Evolutionary conservation across 192 early-diverging fungal species (phyloP).

Genomic region (Backusella liffmaniae): DNA sequence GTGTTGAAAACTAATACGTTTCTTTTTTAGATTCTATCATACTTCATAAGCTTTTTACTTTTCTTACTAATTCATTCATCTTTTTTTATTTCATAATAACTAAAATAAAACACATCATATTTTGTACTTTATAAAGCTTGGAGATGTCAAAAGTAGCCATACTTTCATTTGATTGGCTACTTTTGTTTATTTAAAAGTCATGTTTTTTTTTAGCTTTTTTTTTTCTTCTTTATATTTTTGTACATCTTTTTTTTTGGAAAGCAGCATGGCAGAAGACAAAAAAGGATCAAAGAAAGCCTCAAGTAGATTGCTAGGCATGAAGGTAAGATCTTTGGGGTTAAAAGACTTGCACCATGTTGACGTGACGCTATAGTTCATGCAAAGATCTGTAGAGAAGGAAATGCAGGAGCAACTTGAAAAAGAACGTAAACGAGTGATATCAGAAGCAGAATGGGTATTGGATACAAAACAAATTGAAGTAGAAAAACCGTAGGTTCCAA

Average conservation of each 20-base stretch:
- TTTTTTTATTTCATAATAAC: too few species aligned
- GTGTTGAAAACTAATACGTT: background rate
- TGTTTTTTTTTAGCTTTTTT: background rate
- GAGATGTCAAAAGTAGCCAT: background rate
- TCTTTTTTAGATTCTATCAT: background rate
- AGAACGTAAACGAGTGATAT: conserved; percentile 18
- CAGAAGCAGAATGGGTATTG: conserved; percentile 21
- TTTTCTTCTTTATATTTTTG: background rate
- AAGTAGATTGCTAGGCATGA: conserved; percentile 15
- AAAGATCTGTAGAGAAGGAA: conserved; percentile 20
- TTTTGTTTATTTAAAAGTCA: background rate
- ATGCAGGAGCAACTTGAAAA: conserved; percentile 22
- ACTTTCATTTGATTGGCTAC: background rate
- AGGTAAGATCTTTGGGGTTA: background rate
- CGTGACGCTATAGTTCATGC: conserved; percentile 16
- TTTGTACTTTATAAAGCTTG: background rate
- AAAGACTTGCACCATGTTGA: background rate
- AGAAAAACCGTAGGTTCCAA: conserved; percentile 14
- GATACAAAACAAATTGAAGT: background rate
- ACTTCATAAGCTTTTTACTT: background rate
- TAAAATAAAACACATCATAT: too few species aligned
- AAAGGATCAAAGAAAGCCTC: conserved; percentile 20
- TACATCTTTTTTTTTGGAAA: background rate
- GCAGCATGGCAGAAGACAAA: background rate
- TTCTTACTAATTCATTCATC: too few species aligned